Percentiles rank a stretch among this genome's conserved stretches.
phyloP scores from a whole-genome alignment of 1,139 yeast genomes.

The Yamadazyma diospyri region DNA sequence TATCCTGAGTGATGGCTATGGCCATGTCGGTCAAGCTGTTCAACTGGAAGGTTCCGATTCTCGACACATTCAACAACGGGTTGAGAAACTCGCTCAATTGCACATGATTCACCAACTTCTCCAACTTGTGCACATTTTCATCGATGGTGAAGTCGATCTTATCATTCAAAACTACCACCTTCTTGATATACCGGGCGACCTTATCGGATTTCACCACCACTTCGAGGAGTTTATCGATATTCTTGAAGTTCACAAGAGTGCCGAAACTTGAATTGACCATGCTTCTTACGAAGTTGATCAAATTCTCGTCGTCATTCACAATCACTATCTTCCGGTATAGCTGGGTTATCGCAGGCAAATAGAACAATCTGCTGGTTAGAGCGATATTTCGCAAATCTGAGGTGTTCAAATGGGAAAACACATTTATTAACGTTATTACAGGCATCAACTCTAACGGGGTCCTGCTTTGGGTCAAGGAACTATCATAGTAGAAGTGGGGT shows the following conservation, averaged over 20 bases:
- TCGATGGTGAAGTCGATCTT: conserved; percentile 5
- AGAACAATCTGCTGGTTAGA: conserved; percentile 12
- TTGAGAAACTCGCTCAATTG: conserved; percentile 5
- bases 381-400: conserved; percentile 11
- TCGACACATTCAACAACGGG: conserved; percentile 4
- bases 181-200: conserved; percentile 5
- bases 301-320: conserved; percentile 7
- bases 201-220: conserved; percentile 5
- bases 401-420: conserved; percentile 10
- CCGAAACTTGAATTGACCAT: conserved; percentile 5
- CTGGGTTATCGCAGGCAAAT: conserved; percentile 14
- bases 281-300: conserved; percentile 5
- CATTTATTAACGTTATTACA: conserved; percentile 7
- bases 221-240: conserved; percentile 3
- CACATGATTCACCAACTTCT: background rate
- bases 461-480: conserved; percentile 3
- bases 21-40: conserved; percentile 4
- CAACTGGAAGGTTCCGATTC: background rate
- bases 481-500: conserved; percentile 13
- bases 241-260: conserved; percentile 7
- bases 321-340: conserved; percentile 11
- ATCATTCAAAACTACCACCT: conserved; percentile 5
- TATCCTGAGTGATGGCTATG: conserved; percentile 5
- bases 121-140: conserved; percentile 1
- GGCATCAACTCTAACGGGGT: conserved; percentile 12